phyloP scores from a whole-genome alignment of 192 early-diverging fungal species.

The Coemansia sp. region DNA sequence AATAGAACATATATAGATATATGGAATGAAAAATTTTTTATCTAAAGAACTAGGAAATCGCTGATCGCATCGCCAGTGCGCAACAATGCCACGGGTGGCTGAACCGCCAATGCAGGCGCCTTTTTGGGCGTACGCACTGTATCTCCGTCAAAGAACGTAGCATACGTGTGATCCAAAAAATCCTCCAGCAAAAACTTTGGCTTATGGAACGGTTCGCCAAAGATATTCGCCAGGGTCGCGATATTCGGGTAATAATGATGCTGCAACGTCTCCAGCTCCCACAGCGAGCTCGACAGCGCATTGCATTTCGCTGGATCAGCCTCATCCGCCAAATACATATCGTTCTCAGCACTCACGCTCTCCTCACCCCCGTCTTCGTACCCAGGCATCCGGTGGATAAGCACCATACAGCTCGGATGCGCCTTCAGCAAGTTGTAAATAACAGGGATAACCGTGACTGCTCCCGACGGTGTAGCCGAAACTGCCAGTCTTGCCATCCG shows the following conservation, averaged over 20 bases:
- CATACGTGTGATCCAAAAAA: conserved; percentile 93
- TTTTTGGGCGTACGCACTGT: conserved; percentile 63
- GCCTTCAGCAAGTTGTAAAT: conserved; percentile 91
- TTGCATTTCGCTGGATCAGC: conserved; percentile 76
- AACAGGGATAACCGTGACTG: conserved; percentile 85
- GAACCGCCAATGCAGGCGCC: conserved; percentile 62
- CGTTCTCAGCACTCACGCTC: conserved; percentile 17
- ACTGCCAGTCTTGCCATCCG: conserved; percentile 84
- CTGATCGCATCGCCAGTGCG: conserved; percentile 54
- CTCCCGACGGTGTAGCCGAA: conserved; percentile 82
- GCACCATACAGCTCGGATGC: conserved; percentile 85
- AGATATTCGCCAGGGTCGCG: conserved; percentile 80
- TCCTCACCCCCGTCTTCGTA: conserved; percentile 48
- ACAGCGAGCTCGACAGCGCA: conserved; percentile 87
- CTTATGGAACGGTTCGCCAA: conserved; percentile 87
- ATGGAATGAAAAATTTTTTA: background rate
- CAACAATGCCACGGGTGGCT: conserved; percentile 58
- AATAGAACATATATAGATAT: background rate
- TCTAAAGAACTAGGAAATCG: conserved; percentile 43
- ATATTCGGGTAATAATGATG: conserved; percentile 90
- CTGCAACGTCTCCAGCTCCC: conserved; percentile 91
- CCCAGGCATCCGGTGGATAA: conserved; percentile 76
- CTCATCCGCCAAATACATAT: conserved; percentile 59
- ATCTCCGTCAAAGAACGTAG: conserved; percentile 73
- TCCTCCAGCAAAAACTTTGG: conserved; percentile 90